phyloP scores from a whole-genome alignment of 805 yeast species.

The Candida pseudofarinosa region DNA sequence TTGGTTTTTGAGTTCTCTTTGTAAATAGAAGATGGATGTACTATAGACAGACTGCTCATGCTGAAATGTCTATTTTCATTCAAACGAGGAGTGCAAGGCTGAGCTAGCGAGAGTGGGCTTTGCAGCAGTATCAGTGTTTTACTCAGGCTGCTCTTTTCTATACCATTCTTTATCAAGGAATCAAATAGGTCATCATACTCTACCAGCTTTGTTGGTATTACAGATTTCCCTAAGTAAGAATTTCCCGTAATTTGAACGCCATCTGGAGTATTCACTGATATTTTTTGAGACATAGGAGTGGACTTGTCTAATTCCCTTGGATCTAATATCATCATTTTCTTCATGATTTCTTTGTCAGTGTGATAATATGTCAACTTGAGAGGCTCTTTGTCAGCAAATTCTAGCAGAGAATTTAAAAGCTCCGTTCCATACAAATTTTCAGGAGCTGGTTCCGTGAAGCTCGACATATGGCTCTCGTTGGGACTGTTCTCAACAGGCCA shows the following conservation, averaged over 20 bases:
- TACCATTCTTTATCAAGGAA: background rate
- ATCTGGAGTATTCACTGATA: background rate
- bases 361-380: background rate
- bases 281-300: background rate
- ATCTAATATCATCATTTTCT: background rate
- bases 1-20: background rate
- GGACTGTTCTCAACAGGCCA: background rate
- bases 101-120: background rate
- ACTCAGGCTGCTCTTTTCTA: background rate
- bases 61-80: background rate
- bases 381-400: background rate
- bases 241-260: background rate
- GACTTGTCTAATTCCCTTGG: background rate
- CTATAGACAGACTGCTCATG: background rate
- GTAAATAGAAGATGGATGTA: background rate
- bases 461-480: background rate
- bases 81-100: background rate
- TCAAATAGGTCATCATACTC: slow-evolving; percentile 2
- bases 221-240: background rate
- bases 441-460: background rate
- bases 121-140: background rate
- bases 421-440: background rate
- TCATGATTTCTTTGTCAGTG: background rate
- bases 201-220: background rate
- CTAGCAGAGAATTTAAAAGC: background rate